Conservation (phyloP, 306 rosid genomes). For the Cucurbita ficifolia region DNA sequence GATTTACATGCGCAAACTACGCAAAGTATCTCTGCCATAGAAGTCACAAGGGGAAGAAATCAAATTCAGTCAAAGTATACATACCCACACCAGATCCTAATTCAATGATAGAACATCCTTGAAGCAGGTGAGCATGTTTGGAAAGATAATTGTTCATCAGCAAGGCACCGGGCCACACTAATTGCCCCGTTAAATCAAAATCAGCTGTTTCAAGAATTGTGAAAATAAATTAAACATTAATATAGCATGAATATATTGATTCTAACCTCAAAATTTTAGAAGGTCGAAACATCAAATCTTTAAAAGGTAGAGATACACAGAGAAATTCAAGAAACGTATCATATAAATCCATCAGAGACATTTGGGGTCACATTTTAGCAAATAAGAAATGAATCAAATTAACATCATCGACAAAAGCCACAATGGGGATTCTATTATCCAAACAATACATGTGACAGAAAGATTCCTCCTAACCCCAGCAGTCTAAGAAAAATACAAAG, state of each 20-base stretch:
- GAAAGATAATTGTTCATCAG: constrained; percentile 72
- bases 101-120: constrained; percentile 54
- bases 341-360: neutral
- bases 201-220: constrained; percentile 48
- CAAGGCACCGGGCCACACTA: constrained; percentile 98
- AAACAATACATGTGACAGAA: neutral
- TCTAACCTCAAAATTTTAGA: neutral
- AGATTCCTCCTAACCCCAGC: neutral
- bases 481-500: neutral
- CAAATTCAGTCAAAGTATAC: constrained; percentile 14
- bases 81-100: constrained; percentile 93
- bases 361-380: neutral
- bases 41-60: neutral
- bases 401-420: neutral
- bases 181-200: constrained; percentile 87
- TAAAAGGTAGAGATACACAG: neutral
- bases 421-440: neutral
- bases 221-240: neutral
- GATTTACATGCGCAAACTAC: neutral
- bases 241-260: neutral
- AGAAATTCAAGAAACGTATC: neutral
- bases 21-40: neutral
- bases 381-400: neutral
- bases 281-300: neutral
- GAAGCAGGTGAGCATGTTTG: constrained; percentile 39